Conservation (phyloP, 441 rosid genomes). For the Bocquillonia castaneifolia region DNA sequence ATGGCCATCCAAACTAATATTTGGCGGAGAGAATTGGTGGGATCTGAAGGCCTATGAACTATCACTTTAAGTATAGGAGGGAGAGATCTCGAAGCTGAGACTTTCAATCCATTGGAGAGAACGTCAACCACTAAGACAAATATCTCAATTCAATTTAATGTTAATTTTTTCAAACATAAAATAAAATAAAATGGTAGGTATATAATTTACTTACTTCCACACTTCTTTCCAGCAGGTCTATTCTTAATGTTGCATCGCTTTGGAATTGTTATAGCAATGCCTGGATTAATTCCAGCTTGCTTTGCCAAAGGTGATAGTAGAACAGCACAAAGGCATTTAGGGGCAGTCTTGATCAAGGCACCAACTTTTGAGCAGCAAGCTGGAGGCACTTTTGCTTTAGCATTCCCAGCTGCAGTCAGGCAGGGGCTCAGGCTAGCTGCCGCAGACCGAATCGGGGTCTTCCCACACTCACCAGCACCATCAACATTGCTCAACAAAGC, state of each 20-base stretch:
- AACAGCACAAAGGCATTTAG: conserved; percentile 73
- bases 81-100: too few relatives aligned
- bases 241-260: conserved; percentile 76
- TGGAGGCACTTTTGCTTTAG: conserved; percentile 45
- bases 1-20: too few relatives aligned
- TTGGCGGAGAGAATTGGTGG: too few relatives aligned
- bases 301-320: conserved; percentile 72
- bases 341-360: conserved; percentile 52
- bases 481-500: conserved; percentile 17
- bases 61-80: too few relatives aligned
- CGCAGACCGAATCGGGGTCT: conserved; percentile 53
- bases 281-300: conserved; percentile 70
- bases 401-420: conserved; percentile 51
- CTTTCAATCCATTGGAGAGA: too few relatives aligned
- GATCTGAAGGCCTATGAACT: too few relatives aligned
- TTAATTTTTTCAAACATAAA: not conserved
- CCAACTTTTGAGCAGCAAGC: conserved; percentile 65
- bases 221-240: conserved; percentile 63
- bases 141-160: too few relatives aligned
- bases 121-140: too few relatives aligned
- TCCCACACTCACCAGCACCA: conserved; percentile 68
- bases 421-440: conserved; percentile 77
- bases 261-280: conserved; percentile 65
- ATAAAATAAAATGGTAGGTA: too few relatives aligned
- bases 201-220: conserved; percentile 55